phyloP scores from a whole-genome alignment of 1,284 basidiomycete species.

The Rhodotorula sp. region DNA sequence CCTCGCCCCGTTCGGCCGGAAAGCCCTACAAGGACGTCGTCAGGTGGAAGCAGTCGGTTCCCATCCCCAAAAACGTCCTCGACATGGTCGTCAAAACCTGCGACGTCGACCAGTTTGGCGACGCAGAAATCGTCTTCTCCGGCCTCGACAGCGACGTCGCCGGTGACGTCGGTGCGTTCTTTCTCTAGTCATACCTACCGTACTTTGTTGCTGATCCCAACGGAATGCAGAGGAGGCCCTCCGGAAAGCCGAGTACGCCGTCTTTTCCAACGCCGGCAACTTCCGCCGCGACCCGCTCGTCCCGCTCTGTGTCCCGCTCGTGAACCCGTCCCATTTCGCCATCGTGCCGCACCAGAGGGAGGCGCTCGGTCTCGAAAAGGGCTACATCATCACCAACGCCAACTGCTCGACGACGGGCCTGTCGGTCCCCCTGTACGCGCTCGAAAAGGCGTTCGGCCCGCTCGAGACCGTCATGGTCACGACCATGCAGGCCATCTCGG shows the following conservation, averaged over 20 bases:
- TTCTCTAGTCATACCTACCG: not conserved
- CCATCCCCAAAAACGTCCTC: conserved; percentile 68
- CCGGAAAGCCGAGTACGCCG: conserved; percentile 79
- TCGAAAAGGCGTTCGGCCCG: conserved; percentile 90
- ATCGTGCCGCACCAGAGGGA: conserved; percentile 81
- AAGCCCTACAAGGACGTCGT: conserved; percentile 76
- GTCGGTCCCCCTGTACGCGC: conserved; percentile 86
- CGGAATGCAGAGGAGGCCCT: conserved; percentile 73
- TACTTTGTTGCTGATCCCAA: not conserved
- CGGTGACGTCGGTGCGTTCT: conserved; percentile 79
- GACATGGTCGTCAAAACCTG: conserved; percentile 78
- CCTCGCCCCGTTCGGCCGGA: conserved; percentile 83
- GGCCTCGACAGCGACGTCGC: conserved; percentile 93
- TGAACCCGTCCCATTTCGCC: conserved; percentile 83
- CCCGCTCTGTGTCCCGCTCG: conserved; percentile 96
- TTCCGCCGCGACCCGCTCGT: conserved; percentile 89
- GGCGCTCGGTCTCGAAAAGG: conserved; percentile 72
- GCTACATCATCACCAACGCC: conserved; percentile 97
- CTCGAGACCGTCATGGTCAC: conserved; percentile 86
- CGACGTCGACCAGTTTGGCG: conserved; percentile 70
- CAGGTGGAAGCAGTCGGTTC: conserved; percentile 85
- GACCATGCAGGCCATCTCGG: conserved; percentile 97
- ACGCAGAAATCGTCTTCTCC: conserved; percentile 89
- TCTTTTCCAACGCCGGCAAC: conserved; percentile 99
- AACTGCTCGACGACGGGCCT: conserved; percentile 97